A percentile compares a stretch with the other conserved stretches of the same genome.
Conservation (phyloP, 2,329 filamentous ascomycete species). For the Diatrype stigma region DNA sequence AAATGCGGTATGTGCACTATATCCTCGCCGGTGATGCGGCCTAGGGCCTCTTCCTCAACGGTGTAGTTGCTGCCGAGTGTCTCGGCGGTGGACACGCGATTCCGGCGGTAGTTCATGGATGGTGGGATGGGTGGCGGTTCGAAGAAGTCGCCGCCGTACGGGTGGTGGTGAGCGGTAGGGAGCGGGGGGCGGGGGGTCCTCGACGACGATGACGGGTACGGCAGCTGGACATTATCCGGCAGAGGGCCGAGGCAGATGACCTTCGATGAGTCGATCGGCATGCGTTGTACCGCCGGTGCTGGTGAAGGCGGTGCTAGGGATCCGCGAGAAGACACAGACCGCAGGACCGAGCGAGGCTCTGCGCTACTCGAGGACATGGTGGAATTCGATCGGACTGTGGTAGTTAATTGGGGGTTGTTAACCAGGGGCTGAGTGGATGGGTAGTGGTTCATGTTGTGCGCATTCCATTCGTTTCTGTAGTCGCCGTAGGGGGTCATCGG, state of each 20-base stretch:
- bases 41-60: conserved; percentile 44
- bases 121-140: conserved; percentile 23
- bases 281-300: conserved; percentile 37
- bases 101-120: conserved; percentile 13
- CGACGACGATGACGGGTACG: conserved; percentile 21
- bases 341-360: conserved; percentile 18
- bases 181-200: conserved; percentile 27
- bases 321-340: conserved; percentile 19
- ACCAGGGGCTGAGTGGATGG: conserved; percentile 40
- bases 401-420: conserved; percentile 21
- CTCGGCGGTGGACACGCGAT: conserved; percentile 29
- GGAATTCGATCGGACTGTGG: conserved; percentile 23
- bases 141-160: conserved; percentile 22
- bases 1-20: conserved; percentile 29
- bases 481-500: conserved; percentile 37
- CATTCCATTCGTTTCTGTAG: conserved; percentile 35
- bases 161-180: too few species aligned
- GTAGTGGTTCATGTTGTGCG: conserved; percentile 30
- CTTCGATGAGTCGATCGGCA: conserved; percentile 48
- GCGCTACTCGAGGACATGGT: conserved; percentile 13
- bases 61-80: conserved; percentile 57
- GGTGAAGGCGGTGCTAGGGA: conserved; percentile 20
- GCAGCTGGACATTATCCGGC: conserved; percentile 43
- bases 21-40: conserved; percentile 26
- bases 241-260: conserved; percentile 53